Evolutionary conservation across 805 yeast species (phyloP), one percentile per base, ranked within the genome.

Genomic region (Wickerhamiella azymoides): DNA sequence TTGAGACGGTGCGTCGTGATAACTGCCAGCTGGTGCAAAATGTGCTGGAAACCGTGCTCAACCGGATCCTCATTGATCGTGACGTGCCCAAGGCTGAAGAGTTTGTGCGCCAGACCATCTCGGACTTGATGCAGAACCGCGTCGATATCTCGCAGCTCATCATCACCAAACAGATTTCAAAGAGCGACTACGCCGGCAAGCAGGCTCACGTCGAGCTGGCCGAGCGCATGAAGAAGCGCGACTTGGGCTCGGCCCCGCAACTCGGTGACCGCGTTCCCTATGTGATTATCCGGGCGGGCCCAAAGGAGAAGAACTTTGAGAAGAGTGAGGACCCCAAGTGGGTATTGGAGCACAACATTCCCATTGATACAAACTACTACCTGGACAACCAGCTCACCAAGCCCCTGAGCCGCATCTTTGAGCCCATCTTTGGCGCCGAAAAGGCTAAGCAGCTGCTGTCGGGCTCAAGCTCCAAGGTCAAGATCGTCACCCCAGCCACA

Each of bases 221-320:
- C 0, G 95, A 88, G 57, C 72, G 96, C 55, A 92, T 92, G 96
- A 74, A 79, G 45, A 85, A 86, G 60, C 80, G 99, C 69, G 99
- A 92, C 59, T 81, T 94, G 0, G 99, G 99, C 19, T 81, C 94
- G 7, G 98, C 98, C 1, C 98, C 98, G 3, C 78, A 85, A 10
- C 72, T 92, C 40, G 99, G 99, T 48, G 99, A 92, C 61, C 83
- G 99, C 65, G 97, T 92, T 27, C 97, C 97, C 5, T 92, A 89
- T 60, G 98, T 92, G 30, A 88, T 92, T 49, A 80, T 84, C 54
- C 76, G 77, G 57, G 78, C 89, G 0, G 80, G 84, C 5, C 79
- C 84, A 43, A 83, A 84, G 47, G 77, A 68, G 40, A 88, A 85
- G 60, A 81, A 88, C 51, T 93, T 88, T 63, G 95, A 89, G 54